Conservation (phyloP, 106 monocot species). For the Apostasia ramifera region DNA sequence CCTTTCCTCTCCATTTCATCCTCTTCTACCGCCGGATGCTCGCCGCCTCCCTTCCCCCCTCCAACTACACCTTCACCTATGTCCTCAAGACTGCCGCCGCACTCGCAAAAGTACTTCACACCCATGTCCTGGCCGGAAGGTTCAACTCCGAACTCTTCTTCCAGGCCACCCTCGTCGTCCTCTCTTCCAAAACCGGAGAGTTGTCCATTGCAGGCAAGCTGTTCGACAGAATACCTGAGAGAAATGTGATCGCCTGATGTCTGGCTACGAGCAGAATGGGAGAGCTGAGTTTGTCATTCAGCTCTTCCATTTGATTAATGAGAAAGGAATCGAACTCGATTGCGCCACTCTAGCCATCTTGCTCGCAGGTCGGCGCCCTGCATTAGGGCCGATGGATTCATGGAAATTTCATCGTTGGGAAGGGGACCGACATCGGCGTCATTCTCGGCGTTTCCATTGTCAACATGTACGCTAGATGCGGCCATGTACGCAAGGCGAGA, state of each 20-base stretch:
- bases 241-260: conserved; percentile 44
- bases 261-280: conserved; percentile 71
- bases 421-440: conserved; percentile 14
- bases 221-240: conserved; percentile 41
- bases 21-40: conserved; percentile 38
- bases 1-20: conserved; percentile 16
- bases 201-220: conserved; percentile 24
- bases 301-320: conserved; percentile 25
- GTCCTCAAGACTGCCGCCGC: conserved; percentile 23
- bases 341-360: conserved; percentile 43
- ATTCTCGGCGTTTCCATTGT: conserved; percentile 36
- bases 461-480: conserved; percentile 51
- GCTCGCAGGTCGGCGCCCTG: conserved; percentile 35
- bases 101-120: conserved; percentile 25
- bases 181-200: conserved; percentile 36
- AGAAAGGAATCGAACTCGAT: conserved; percentile 20
- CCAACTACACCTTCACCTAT: conserved; percentile 51
- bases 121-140: conserved; percentile 23
- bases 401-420: conserved; percentile 15
- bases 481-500: conserved; percentile 27
- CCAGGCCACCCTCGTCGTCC: conserved; percentile 32
- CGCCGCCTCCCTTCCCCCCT: conserved; percentile 12
- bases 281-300: conserved; percentile 22
- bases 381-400: conserved; percentile 31
- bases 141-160: conserved; percentile 28